phyloP scores from a whole-genome alignment of 257 asterid genomes.

The Schizonepeta tenuifolia region DNA sequence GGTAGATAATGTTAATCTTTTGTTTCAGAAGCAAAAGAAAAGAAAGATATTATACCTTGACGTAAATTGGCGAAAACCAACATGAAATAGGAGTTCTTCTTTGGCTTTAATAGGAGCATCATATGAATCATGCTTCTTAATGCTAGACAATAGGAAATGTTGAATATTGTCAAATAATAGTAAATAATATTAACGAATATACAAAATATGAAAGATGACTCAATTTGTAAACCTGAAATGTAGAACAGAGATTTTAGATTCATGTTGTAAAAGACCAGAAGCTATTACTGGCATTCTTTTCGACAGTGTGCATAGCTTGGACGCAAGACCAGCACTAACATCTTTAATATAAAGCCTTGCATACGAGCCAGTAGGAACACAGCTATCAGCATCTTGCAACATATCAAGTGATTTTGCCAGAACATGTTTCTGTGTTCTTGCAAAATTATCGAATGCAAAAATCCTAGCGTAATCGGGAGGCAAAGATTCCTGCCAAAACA shows the following conservation, averaged over 20 bases:
- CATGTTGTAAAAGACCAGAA: constrained; percentile 89
- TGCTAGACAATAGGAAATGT: constrained; percentile 49
- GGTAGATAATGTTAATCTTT: neutral
- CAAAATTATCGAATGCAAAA: constrained; percentile 84
- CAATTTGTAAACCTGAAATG: constrained; percentile 80
- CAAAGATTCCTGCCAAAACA: constrained; percentile 79
- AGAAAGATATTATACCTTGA: constrained; percentile 53
- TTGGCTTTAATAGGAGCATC: constrained; percentile 88
- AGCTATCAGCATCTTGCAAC: constrained; percentile 66
- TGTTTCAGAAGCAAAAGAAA: constrained; percentile 19
- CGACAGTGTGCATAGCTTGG: constrained; percentile 49
- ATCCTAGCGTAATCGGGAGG: constrained; percentile 90
- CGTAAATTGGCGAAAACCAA: constrained; percentile 90
- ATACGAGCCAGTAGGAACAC: constrained; percentile 69
- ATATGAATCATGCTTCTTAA: constrained; percentile 80
- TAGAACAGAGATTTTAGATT: constrained; percentile 90
- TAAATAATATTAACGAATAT: constrained; percentile 11
- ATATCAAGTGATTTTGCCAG: constrained; percentile 70
- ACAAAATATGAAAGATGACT: constrained; percentile 15
- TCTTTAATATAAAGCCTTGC: constrained; percentile 71
- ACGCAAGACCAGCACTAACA: constrained; percentile 60
- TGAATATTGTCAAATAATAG: constrained; percentile 20
- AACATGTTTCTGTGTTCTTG: constrained; percentile 82
- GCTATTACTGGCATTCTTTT: constrained; percentile 65
- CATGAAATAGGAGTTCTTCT: constrained; percentile 91